Conservation (phyloP, 352 stramenopile species). For the Achlya hypogyna region DNA sequence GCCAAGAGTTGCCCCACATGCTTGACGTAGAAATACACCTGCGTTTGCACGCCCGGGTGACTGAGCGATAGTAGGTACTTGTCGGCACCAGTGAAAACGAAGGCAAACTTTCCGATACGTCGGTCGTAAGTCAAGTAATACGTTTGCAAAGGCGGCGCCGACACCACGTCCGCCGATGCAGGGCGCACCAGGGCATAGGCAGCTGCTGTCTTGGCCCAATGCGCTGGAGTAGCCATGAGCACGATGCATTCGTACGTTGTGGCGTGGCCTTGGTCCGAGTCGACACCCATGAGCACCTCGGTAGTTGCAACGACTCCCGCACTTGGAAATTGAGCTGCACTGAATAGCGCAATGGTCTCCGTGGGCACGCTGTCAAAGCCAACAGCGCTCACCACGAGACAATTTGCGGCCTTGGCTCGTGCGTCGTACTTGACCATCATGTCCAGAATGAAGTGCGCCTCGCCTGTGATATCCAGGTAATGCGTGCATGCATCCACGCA, state of each 20-base stretch:
- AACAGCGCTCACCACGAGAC: background rate
- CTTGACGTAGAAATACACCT: background rate
- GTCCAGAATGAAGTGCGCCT: conserved; percentile 6
- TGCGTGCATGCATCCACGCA: background rate
- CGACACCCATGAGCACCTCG: conserved; percentile 3
- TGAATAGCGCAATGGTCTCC: background rate
- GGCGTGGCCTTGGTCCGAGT: background rate
- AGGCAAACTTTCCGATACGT: background rate
- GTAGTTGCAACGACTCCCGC: background rate
- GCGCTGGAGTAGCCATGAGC: background rate
- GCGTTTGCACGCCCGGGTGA: background rate
- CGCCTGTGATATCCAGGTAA: conserved; percentile 6
- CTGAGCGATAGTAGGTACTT: background rate
- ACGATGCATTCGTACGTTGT: conserved; percentile 19
- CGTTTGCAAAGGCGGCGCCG: background rate
- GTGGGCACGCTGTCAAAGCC: conserved; percentile 10
- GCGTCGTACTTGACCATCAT: background rate
- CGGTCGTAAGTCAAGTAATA: background rate
- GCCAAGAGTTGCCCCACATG: background rate
- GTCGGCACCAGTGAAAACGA: background rate
- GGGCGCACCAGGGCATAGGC: background rate
- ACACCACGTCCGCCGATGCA: background rate
- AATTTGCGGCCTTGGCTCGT: background rate
- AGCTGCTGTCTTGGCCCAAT: background rate
- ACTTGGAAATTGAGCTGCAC: background rate